Percentiles rank a stretch among this genome's conserved stretches.
Conservation (phyloP, 352 stramenopile genomes). For the Pythium periplocum region DNA sequence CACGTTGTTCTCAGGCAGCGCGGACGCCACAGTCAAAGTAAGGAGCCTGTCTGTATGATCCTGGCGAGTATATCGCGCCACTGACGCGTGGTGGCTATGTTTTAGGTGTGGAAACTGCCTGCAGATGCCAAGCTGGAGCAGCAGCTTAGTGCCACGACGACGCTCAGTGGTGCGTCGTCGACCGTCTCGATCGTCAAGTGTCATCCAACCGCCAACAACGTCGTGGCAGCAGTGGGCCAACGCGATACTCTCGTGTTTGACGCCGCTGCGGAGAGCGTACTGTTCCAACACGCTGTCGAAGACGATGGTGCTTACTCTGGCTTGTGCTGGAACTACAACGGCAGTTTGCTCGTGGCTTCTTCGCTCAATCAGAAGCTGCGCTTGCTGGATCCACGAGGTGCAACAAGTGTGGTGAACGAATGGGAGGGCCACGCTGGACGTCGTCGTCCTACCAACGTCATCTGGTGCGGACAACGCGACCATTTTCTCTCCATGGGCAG, state of each 20-base stretch:
- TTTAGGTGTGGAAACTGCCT: conserved; percentile 54
- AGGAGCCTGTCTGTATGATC: not conserved
- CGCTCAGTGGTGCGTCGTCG: conserved; percentile 10
- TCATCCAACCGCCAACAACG: conserved; percentile 43
- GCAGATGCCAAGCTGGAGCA: conserved; percentile 12
- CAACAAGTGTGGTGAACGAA: conserved; percentile 4
- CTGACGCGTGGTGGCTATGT: no score
- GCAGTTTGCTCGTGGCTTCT: conserved; percentile 37
- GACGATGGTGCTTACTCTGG: conserved; percentile 4
- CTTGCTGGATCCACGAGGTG: conserved; percentile 47
- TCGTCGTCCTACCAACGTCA: conserved; percentile 34
- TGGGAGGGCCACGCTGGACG: conserved; percentile 44
- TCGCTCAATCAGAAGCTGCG: conserved; percentile 44
- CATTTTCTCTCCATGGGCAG: conserved; percentile 58
- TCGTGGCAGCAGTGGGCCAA: conserved; percentile 42
- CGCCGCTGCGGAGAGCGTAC: conserved; percentile 22
- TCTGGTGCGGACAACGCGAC: conserved; percentile 49
- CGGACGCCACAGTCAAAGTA: conserved; percentile 47
- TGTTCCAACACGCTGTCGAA: conserved; percentile 12
- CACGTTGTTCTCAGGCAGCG: conserved; percentile 53
- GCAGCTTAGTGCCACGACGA: conserved; percentile 11
- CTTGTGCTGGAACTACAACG: conserved; percentile 68
- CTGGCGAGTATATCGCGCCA: no score
- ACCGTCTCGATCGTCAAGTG: conserved; percentile 31
- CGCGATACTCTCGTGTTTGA: conserved; percentile 42